These are phyloP conservation scores for Solanum pimpinellifolium DNA, from an alignment of 257 asterid species.

Conservation along the genomic window DNA sequence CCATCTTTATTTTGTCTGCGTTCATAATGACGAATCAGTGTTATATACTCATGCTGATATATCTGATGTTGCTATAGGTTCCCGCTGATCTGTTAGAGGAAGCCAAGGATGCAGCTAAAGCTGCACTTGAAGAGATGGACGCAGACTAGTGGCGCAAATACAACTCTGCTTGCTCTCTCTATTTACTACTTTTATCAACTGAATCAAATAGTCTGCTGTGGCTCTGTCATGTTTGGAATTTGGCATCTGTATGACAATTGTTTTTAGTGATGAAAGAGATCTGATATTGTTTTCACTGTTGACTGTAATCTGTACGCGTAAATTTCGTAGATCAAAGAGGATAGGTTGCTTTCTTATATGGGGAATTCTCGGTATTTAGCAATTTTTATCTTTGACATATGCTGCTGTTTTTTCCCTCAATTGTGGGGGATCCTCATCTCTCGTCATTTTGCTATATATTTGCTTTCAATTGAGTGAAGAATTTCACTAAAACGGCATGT, in stretches of 20 bases:
- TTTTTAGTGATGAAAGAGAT: neutral
- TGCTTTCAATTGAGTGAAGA: neutral
- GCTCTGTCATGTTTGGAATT: neutral
- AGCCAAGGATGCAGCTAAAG: slow-evolving; percentile 89
- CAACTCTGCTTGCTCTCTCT: neutral
- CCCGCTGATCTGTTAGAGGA: slow-evolving; percentile 69
- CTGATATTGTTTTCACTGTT: neutral
- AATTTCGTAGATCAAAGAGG: neutral
- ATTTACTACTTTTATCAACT: neutral
- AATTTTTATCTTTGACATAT: neutral
- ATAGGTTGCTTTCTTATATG: neutral
- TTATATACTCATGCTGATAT: neutral
- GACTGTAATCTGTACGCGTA: neutral
- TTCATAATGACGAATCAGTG: neutral
- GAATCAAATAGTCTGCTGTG: neutral
- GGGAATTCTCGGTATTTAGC: neutral
- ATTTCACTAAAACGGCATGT: neutral
- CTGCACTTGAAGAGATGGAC: slow-evolving; percentile 96
- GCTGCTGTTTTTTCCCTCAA: neutral
- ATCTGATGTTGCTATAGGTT: slow-evolving; percentile 35
- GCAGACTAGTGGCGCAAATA: slow-evolving; percentile 39
- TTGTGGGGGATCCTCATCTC: neutral
- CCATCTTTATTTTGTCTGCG: neutral
- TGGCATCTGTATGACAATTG: neutral
- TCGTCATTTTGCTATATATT: neutral